Evolutionary conservation across 768 basidiomycete genomes (phyloP), one percentile per base, ranked within the genome.

Genomic region (Tricholoma flavovirens): DNA sequence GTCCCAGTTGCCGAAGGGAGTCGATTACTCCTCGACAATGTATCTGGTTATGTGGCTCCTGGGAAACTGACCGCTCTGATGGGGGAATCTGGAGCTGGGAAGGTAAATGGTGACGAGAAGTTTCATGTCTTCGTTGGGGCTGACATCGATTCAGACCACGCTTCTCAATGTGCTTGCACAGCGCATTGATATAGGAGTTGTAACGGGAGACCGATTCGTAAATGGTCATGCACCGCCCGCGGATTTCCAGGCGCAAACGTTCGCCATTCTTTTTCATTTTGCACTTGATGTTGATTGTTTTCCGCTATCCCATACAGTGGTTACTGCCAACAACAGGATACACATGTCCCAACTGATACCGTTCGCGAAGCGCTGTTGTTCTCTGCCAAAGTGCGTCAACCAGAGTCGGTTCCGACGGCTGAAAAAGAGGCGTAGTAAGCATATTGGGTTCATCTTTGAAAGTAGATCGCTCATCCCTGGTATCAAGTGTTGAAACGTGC

Each of bases 261-360:
- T 51, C 32, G 71, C 62, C 4, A 12, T 48, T 17, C 15, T n/a
- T 24, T 29, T 14, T 15, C 7, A 10, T 36, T 24, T 11, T 55
- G 17, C n/a, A n/a, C 9, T 29, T 52, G n/a, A 49, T 49, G 14
- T 43, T 24, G 7, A 38, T 53, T 3, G 17, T 53, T 15, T 14
- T 54, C 11, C 53, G 17, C 40, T 22, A 24, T 58, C 30, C 12
- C 14, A 59, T 49, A 11, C 26, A 51, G 65, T 32, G 91, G 90
- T 0, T 95, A 93, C 63, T 88, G 86, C 53, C 91, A 96, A 65
- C 93, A 95, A 65, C 83, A 82, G 77, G 91, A 92, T 63, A 86
- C 83, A 0, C 93, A 94, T 69, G 74, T 88, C 29, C 79, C 83
- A 15, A 82, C 84, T 10, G 70, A 83, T 1, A 93, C 90, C 9